Evolutionary conservation across 768 basidiomycete species (phyloP), one percentile per base, ranked within the genome.

Genomic region (Symmetrospora coprosmae): DNA sequence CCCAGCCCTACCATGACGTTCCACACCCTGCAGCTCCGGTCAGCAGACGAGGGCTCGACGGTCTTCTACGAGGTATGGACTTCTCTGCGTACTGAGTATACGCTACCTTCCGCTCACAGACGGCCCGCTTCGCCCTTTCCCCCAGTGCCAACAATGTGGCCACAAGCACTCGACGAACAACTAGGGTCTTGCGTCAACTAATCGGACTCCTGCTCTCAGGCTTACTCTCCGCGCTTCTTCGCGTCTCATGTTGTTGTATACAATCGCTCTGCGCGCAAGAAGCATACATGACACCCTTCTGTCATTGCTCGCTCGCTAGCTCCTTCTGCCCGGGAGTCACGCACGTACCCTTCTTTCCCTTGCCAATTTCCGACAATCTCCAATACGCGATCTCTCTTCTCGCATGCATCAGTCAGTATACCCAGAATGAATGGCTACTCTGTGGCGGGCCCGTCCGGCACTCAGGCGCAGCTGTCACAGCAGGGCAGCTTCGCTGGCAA

Each of bases 1-100:
- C 9, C 9, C 30, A 60, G 58, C 40, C 60, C 50, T 25, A 51
- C 49, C 7, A 53, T 55, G 60, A 25, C 38, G 9, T 64, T 58
- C 35, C 41, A 58, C 39, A 64, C 63, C 13, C 46, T 60, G 49
- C 63, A 64, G 30, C 21, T 60, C 21, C 33, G 59, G 34, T 64
- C 63, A n/a, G 63, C 63, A 16, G 63, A 64, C 37, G 63, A 64
- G 34, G 63, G 63, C 28, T 40, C 62, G 17, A 64, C 63, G 8
- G 63, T 64, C 2, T 64, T 60, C 31, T 64, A 64, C 46, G 63
- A 63, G 33, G 39, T 61, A 39, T n/a, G 45, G 27, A 9, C 21
- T 9, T 49, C 9, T 50, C 21, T 13, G 11, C 31, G 27, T 31
- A 50, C 9, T 14, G 19, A 3, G 25, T 23, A 16, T 31, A 21